A percentile compares a stretch with the other conserved stretches of the same genome.
Evolutionary conservation across 225 moss, liverwort and hornwort genomes (phyloP).

Genomic region (Physcomitrium patens): DNA sequence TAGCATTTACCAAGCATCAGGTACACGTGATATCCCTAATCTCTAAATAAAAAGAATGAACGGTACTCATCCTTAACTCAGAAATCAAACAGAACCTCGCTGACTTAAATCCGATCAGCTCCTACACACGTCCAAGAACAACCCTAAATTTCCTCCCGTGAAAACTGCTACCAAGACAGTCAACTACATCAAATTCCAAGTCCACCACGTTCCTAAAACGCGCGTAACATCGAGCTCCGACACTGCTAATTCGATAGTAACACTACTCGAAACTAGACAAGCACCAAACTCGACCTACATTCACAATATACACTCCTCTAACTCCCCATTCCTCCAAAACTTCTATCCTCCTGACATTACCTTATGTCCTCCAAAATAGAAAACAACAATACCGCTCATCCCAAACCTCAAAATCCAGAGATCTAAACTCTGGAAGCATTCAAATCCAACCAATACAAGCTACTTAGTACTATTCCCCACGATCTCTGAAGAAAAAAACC

Average conservation of each 20-base stretch:
- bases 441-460: neutral
- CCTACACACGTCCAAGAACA: neutral
- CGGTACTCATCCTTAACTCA: neutral
- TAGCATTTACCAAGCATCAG: neutral
- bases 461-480: neutral
- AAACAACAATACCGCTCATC: neutral
- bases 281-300: neutral
- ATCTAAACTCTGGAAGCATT: neutral
- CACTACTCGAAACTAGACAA: neutral
- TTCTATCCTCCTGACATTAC: neutral
- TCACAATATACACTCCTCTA: neutral
- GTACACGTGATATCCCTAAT: neutral
- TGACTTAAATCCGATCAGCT: slow-evolving; percentile 15
- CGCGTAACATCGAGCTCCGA: neutral
- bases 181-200: neutral
- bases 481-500: neutral
- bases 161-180: neutral
- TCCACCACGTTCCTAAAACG: neutral
- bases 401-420: neutral
- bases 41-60: neutral
- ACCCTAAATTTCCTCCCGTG: slow-evolving; percentile 5
- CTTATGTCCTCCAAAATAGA: no score
- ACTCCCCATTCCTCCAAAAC: neutral
- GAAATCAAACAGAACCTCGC: neutral
- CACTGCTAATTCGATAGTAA: neutral